Percentiles rank a stretch among this genome's conserved stretches.
Evolutionary conservation across 2,329 filamentous ascomycete species (phyloP).

Genomic region (Aureobasidium mangrovei): DNA sequence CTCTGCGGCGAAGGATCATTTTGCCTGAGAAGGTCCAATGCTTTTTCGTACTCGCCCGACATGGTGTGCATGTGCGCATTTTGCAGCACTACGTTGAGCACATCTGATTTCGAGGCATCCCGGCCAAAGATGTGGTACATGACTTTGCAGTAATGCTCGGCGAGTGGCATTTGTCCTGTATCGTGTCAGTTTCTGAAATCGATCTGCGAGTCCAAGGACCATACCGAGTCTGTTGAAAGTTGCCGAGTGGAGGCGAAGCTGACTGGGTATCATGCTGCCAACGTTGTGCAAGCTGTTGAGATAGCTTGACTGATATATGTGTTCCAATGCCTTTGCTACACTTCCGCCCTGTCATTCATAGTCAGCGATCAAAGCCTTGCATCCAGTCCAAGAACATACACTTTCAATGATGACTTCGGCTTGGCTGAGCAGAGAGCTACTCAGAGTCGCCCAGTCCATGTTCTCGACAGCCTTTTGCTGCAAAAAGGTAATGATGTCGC

Average conservation of each 20-base stretch:
- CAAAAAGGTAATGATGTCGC: constrained; percentile 74
- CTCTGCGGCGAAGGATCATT: constrained; percentile 55
- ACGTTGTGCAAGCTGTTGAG: constrained; percentile 71
- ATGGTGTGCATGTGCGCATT: constrained; percentile 58
- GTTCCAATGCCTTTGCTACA: constrained; percentile 58
- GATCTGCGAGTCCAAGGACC: constrained; percentile 3
- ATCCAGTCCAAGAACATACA: constrained; percentile 46
- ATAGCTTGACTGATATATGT: constrained; percentile 73
- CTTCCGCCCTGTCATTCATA: constrained; percentile 43
- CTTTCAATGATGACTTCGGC: constrained; percentile 69
- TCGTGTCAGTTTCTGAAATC: background rate
- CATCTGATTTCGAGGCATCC: constrained; percentile 64
- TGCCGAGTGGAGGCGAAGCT: constrained; percentile 62
- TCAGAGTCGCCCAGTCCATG: constrained; percentile 77
- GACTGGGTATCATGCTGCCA: constrained; percentile 61
- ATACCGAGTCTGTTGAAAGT: constrained; percentile 69
- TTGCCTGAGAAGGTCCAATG: constrained; percentile 50
- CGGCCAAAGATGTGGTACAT: constrained; percentile 64
- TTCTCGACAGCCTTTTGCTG: constrained; percentile 55
- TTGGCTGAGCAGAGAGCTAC: constrained; percentile 75
- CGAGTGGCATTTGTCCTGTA: constrained; percentile 46
- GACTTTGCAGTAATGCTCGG: constrained; percentile 57
- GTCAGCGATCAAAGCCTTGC: constrained; percentile 6
- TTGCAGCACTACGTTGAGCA: constrained; percentile 64
- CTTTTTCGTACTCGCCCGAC: constrained; percentile 62